Conservation (phyloP, 192 early-diverging fungal species). For the Podila verticillata region DNA sequence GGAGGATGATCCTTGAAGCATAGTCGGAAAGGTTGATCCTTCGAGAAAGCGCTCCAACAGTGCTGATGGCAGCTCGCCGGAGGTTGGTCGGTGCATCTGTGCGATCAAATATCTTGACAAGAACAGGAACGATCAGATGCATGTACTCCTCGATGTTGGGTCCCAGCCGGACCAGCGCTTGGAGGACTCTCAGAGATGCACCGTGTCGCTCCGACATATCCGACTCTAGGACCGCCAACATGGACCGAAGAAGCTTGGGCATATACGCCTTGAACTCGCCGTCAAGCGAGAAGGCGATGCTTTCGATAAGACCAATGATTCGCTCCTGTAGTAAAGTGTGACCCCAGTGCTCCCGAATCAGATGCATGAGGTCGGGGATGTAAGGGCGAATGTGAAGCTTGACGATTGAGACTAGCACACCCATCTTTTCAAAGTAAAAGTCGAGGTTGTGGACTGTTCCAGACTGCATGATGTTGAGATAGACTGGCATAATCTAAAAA, state of each 20-base stretch:
- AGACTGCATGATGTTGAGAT: conserved; percentile 84
- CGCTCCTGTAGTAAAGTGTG: conserved; percentile 82
- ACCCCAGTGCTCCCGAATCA: conserved; percentile 83
- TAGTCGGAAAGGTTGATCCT: conserved; percentile 85
- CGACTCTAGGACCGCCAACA: conserved; percentile 84
- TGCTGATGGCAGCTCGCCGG: conserved; percentile 72
- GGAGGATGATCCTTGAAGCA: conserved; percentile 87
- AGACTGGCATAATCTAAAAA: conserved; percentile 84
- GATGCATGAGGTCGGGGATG: conserved; percentile 78
- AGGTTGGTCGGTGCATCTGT: conserved; percentile 68
- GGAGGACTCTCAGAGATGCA: conserved; percentile 74
- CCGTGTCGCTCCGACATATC: conserved; percentile 75
- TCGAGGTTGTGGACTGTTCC: conserved; percentile 82
- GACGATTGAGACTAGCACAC: conserved; percentile 83
- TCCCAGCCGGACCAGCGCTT: conserved; percentile 83
- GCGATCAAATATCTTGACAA: conserved; percentile 84
- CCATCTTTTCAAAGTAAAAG: conserved; percentile 92
- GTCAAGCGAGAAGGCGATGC: conserved; percentile 83
- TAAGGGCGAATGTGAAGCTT: conserved; percentile 89
- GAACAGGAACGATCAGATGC: conserved; percentile 85
- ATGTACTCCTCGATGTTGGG: conserved; percentile 91
- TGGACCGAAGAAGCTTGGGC: conserved; percentile 82
- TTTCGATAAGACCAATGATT: conserved; percentile 86
- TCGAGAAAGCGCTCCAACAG: conserved; percentile 76
- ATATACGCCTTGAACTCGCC: conserved; percentile 89